Conservation (phyloP, 768 basidiomycete genomes). For the Fomitopsis pulvina region DNA sequence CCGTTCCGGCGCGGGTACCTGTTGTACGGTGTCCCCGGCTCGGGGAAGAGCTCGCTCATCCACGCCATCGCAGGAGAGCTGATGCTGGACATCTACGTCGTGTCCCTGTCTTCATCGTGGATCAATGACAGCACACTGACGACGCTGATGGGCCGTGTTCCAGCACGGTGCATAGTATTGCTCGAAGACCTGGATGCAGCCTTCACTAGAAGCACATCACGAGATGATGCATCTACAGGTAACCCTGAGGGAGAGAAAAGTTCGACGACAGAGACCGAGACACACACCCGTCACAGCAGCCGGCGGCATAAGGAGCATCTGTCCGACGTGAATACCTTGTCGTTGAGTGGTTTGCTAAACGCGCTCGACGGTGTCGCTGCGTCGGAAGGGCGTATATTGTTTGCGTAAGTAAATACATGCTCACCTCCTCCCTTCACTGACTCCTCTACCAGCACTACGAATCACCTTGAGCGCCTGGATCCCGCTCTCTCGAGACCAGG, state of each 20-base stretch:
- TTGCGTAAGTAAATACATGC: constrained; percentile 58
- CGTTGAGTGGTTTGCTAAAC: constrained; percentile 75
- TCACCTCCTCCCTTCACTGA: constrained; percentile 1
- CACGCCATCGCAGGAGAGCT: constrained; percentile 86
- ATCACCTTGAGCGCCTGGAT: constrained; percentile 87
- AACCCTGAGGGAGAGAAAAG: constrained; percentile 31
- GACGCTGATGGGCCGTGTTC: constrained; percentile 82
- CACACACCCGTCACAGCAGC: constrained; percentile 28
- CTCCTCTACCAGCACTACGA: constrained; percentile 57
- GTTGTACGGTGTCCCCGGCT: constrained; percentile 78
- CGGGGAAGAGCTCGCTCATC: constrained; percentile 82
- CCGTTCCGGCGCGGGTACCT: constrained; percentile 88
- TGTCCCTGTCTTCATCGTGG: constrained; percentile 82
- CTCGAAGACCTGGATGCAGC: constrained; percentile 91
- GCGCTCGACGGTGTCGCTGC: constrained; percentile 84
- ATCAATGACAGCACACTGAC: constrained; percentile 83
- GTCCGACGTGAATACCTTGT: constrained; percentile 76
- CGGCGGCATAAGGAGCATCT: constrained; percentile 48
- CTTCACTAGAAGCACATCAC: constrained; percentile 68
- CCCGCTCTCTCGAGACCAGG: constrained; percentile 90
- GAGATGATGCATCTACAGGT: constrained; percentile 49
- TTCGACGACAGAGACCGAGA: constrained; percentile 27
- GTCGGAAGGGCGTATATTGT: constrained; percentile 80
- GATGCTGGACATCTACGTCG: constrained; percentile 87
- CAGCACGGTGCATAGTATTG: constrained; percentile 78